These are phyloP conservation scores for Blumeria graminis DNA, from an alignment of 2,329 filamentous ascomycete genomes.

Conservation along the genomic window DNA sequence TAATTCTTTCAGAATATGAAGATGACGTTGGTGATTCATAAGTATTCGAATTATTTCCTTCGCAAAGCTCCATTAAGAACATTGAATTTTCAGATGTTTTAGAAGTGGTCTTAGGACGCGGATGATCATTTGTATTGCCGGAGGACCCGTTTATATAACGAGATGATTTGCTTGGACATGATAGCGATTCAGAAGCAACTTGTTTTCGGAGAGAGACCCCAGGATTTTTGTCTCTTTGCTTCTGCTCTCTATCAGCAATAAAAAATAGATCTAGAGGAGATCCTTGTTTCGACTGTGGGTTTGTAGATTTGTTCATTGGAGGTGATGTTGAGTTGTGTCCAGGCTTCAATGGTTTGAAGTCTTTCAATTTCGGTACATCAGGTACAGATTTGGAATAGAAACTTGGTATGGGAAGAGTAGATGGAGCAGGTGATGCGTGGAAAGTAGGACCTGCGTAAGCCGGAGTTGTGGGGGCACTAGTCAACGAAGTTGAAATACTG, in stretches of 20 bases:
- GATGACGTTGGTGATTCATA: constrained; percentile 46
- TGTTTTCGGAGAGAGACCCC: constrained; percentile 22
- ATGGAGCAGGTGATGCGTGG: constrained; percentile 80
- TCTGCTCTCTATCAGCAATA: constrained; percentile 61
- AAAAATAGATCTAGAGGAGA: constrained; percentile 83
- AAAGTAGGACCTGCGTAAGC: constrained; percentile 79
- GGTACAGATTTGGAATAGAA: constrained; percentile 59
- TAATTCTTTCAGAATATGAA: constrained; percentile 36
- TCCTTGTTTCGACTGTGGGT: constrained; percentile 30
- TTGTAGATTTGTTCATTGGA: constrained; percentile 23
- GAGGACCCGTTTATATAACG: constrained; percentile 15
- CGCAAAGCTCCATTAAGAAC: constrained; percentile 46
- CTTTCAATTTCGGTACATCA: constrained; percentile 26
- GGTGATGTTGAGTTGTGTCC: constrained; percentile 16
- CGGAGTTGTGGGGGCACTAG: constrained; percentile 18
- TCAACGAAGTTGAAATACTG: constrained; percentile 17
- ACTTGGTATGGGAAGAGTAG: constrained; percentile 70
- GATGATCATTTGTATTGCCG: constrained; percentile 12
- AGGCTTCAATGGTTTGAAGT: neutral
- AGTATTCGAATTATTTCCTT: constrained; percentile 24
- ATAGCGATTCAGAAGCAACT: constrained; percentile 21
- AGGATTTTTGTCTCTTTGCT: constrained; percentile 29
- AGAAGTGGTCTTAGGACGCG: constrained; percentile 19
- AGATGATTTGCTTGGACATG: constrained; percentile 23
- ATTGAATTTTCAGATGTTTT: constrained; percentile 28